Percentiles rank a stretch among this genome's conserved stretches.
These are phyloP conservation scores for Actinomortierella wolfii DNA, from an alignment of 371 early-diverging fungal genomes.

Conservation along the genomic window DNA sequence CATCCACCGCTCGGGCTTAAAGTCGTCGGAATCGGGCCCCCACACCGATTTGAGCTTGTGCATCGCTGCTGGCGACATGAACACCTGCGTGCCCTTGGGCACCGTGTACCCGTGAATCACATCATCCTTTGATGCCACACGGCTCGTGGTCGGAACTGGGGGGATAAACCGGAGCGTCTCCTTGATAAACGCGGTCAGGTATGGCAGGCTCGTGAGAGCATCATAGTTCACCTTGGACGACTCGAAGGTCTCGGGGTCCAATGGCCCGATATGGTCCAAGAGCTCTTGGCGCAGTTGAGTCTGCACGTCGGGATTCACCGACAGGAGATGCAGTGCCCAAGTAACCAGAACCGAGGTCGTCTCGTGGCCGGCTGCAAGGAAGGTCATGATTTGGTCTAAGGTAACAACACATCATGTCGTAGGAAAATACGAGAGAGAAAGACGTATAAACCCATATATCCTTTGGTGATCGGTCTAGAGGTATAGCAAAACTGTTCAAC, in stretches of 20 bases:
- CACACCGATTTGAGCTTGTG: slow-evolving; percentile 51
- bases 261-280: slow-evolving; percentile 20
- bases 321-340: slow-evolving; percentile 43
- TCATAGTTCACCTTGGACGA: slow-evolving; percentile 43
- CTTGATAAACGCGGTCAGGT: slow-evolving; percentile 57
- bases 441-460: no score
- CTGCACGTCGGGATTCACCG: slow-evolving; percentile 28
- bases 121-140: slow-evolving; percentile 51
- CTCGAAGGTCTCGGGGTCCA: slow-evolving; percentile 1
- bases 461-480: no score
- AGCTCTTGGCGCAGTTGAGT: slow-evolving; percentile 25
- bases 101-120: slow-evolving; percentile 50
- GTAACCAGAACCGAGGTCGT: slow-evolving; percentile 33
- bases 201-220: slow-evolving; percentile 48
- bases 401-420: no score
- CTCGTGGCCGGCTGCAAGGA: slow-evolving; percentile 47
- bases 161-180: slow-evolving; percentile 58
- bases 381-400: slow-evolving; percentile 43
- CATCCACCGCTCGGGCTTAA: slow-evolving; percentile 58
- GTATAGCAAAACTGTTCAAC: no score
- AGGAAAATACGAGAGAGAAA: no score
- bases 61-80: slow-evolving; percentile 48
- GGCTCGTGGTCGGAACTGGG: slow-evolving; percentile 54
- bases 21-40: slow-evolving; percentile 58
- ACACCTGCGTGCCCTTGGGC: slow-evolving; percentile 58